Evolutionary conservation across 2,329 filamentous ascomycete species (phyloP), one percentile per base, ranked within the genome.

Genomic region (Alternaria conjuncta): DNA sequence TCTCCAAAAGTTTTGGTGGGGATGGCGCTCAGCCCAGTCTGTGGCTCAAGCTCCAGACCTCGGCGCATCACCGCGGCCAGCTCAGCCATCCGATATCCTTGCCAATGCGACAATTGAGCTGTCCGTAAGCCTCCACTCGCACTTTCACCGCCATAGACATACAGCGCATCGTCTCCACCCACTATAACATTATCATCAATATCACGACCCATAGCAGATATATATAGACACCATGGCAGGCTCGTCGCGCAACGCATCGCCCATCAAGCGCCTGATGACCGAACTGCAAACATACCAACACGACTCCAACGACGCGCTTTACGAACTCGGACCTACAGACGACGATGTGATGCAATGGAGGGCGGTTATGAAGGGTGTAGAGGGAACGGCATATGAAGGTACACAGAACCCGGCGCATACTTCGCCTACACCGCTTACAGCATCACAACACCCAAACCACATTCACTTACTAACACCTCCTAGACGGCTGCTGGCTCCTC

Each of bases 401-500:
- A 79, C 7, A 23, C 46, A n/a, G 1, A 30, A 15, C 10, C 7
- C 36, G 23, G 13, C 25, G 36, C 41, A 21, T 13, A n/a, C 44
- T 18, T 28, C 15, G 56, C 53, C 46, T n/a, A 18, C 32, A 21
- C 44, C 11, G 26, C 7, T 10, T 20, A 25, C 28, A 28, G 8
- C 26, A 26, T 32, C 28, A 20, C 25, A 25, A 25, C 5, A 25
- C 25, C 25, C 25, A 25, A 8, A 25, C 28, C 26, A 5, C 18
- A n/a, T 55, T 65, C 26, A 66, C 60, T 10, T 15, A 10, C 61
- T 55, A 53, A 47, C 21, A 21, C 51, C 4, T 6, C 32, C 21
- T 2, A 86, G 88, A 84, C 75, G 96, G 96, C 66, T 88, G 90
- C 73, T 99, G 94, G 94, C 89, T 92, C 64, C 88, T 99, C 73